Conservation (phyloP, 768 basidiomycete species). For the Artomyces pyxidatus region DNA sequence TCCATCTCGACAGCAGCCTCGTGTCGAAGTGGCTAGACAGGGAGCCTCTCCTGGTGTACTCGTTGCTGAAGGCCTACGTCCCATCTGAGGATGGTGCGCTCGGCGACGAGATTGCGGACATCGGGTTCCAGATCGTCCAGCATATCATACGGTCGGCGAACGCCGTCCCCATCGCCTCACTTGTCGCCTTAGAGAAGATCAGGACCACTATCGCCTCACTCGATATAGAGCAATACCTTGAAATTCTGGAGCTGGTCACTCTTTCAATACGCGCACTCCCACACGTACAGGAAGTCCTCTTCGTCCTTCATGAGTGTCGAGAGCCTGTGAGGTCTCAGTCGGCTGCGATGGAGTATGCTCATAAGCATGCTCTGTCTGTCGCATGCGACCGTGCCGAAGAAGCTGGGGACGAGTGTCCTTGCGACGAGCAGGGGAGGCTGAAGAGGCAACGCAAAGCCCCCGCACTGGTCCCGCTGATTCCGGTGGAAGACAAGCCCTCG, state of each 20-base stretch:
- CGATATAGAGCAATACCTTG: constrained; percentile 35
- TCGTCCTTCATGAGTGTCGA: constrained; percentile 49
- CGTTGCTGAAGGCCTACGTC: constrained; percentile 39
- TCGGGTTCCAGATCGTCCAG: constrained; percentile 29
- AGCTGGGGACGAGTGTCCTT: constrained; percentile 58
- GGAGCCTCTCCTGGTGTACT: constrained; percentile 47
- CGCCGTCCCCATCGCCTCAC: constrained; percentile 41
- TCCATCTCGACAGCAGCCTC: constrained; percentile 15
- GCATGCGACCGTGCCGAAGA: constrained; percentile 61
- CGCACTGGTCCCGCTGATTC: constrained; percentile 25
- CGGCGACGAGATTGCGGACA: constrained; percentile 21
- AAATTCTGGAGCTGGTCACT: constrained; percentile 43
- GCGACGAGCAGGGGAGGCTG: constrained; percentile 51
- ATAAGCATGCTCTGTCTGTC: constrained; percentile 48
- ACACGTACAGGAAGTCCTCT: constrained; percentile 50
- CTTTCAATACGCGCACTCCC: constrained; percentile 43
- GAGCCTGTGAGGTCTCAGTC: constrained; percentile 16
- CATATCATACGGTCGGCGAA: constrained; percentile 51
- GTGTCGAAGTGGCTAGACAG: constrained; percentile 37
- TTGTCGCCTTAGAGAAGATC: constrained; percentile 53
- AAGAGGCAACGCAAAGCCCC: constrained; percentile 37
- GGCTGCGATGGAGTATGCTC: constrained; percentile 34
- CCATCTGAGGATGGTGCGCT: constrained; percentile 30
- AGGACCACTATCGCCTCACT: constrained; percentile 35
- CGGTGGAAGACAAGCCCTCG: constrained; percentile 7